Percentiles rank a stretch among this genome's conserved stretches.
Conservation (phyloP, 768 basidiomycete species). For the Russula compacta region DNA sequence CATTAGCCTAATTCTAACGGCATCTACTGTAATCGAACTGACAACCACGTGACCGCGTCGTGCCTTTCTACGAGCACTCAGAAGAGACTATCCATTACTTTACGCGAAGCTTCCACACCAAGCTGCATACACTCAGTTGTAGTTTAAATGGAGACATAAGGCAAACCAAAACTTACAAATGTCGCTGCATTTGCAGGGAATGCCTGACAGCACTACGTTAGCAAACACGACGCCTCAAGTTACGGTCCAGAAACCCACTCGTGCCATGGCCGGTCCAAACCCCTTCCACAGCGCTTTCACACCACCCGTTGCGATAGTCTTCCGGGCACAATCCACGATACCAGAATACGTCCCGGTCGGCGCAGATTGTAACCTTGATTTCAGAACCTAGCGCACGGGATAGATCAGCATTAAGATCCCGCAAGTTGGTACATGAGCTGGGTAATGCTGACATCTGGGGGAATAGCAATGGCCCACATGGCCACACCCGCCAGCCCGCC, state of each 20-base stretch:
- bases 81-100: slow-evolving; percentile 64
- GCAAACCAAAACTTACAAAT: slow-evolving; percentile 48
- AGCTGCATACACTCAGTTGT: slow-evolving; percentile 40
- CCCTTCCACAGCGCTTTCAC: slow-evolving; percentile 89
- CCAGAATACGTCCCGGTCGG: slow-evolving; percentile 97
- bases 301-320: slow-evolving; percentile 87
- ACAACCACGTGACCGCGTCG: slow-evolving; percentile 11
- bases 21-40: not conserved
- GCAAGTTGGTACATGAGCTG: not conserved
- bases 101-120: slow-evolving; percentile 86
- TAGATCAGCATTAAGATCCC: not conserved
- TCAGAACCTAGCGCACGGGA: slow-evolving; percentile 63
- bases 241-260: slow-evolving; percentile 40
- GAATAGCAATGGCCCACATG: slow-evolving; percentile 98
- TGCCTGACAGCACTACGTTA: slow-evolving; percentile 41
- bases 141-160: not conserved
- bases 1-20: not conserved
- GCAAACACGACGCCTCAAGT: not conserved
- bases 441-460: slow-evolving; percentile 70
- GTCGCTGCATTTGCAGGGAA: slow-evolving; percentile 97
- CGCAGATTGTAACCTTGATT: slow-evolving; percentile 92
- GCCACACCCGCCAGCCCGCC: slow-evolving; percentile 94
- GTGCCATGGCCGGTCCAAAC: slow-evolving; percentile 93
- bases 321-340: slow-evolving; percentile 83
- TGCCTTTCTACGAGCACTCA: slow-evolving; percentile 20